phyloP scores from a whole-genome alignment of 2,329 filamentous ascomycete species.

The Verticillium zaregamsianum region DNA sequence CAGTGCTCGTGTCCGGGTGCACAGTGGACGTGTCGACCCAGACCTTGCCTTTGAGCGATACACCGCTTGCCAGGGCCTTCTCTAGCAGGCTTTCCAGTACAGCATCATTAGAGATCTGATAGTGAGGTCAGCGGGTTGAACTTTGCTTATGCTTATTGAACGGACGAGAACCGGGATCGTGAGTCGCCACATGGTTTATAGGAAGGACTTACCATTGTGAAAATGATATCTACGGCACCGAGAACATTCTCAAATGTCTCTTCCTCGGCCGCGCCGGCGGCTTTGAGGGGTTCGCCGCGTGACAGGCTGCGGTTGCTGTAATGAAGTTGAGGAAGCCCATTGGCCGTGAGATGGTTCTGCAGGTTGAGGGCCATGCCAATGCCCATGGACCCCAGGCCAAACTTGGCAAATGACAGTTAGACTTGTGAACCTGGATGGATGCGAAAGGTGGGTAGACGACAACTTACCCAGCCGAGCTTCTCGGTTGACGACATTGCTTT shows the following conservation, averaged over 20 bases:
- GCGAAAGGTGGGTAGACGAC: no score
- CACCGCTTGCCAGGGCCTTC: slow-evolving; percentile 1
- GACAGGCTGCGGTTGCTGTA: slow-evolving; percentile 35
- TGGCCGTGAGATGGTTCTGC: slow-evolving; percentile 30
- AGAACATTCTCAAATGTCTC: slow-evolving; percentile 28
- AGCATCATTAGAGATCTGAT: no score
- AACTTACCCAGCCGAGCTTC: no score
- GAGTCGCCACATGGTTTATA: no score
- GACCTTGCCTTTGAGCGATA: slow-evolving; percentile 11
- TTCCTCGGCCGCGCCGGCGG: slow-evolving; percentile 26
- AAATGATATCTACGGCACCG: slow-evolving; percentile 31
- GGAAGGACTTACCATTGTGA: slow-evolving; percentile 24
- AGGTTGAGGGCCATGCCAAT: slow-evolving; percentile 37
- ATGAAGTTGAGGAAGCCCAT: slow-evolving; percentile 24
- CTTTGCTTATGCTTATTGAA: no score
- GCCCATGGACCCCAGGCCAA: slow-evolving; percentile 38
- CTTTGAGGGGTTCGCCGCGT: slow-evolving; percentile 27
- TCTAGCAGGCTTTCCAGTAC: slow-evolving; percentile 9
- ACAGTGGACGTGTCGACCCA: slow-evolving; percentile 21
- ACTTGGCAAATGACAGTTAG: neutral
- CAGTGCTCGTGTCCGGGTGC: slow-evolving; percentile 22
- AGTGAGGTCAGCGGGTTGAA: no score
- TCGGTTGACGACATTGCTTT: no score
- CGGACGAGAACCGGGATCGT: no score
- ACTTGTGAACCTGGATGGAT: neutral